phyloP scores from a whole-genome alignment of 2,329 filamentous ascomycete genomes.

The Aaosphaeria arxii region DNA sequence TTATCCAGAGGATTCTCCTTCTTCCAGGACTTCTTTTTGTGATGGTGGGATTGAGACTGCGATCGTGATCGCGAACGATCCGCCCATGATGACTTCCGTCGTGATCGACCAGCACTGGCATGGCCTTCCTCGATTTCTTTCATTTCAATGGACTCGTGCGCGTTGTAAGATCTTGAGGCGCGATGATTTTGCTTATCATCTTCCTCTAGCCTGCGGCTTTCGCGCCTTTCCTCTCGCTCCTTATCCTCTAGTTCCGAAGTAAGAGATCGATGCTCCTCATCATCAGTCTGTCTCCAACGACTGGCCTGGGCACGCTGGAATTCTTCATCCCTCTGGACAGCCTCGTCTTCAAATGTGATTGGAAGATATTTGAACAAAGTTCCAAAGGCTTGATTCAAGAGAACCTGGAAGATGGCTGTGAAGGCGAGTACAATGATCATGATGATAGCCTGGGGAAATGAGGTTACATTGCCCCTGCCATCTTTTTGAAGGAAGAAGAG shows the following conservation, averaged over 20 bases:
- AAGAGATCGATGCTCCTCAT: constrained; percentile 46
- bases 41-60: constrained; percentile 16
- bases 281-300: constrained; percentile 61
- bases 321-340: constrained; percentile 82
- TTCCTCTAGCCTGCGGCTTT: constrained; percentile 32
- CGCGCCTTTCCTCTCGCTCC: constrained; percentile 25
- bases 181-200: constrained; percentile 8
- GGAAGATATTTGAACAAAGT: constrained; percentile 87
- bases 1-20: constrained; percentile 23
- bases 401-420: constrained; percentile 73
- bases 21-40: constrained; percentile 4
- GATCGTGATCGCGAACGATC: constrained; percentile 25
- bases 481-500: constrained; percentile 78
- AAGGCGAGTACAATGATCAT: constrained; percentile 76
- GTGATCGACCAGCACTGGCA: constrained; percentile 1
- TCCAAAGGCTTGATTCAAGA: constrained; percentile 79
- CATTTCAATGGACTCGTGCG: constrained; percentile 25
- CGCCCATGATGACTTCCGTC: constrained; percentile 23
- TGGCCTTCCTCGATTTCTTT: constrained; percentile 18
- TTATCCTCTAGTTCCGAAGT: constrained; percentile 31
- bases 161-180: constrained; percentile 10
- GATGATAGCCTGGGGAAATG: constrained; percentile 72
- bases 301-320: constrained; percentile 77
- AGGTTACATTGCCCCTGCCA: constrained; percentile 52
- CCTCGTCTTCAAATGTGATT: constrained; percentile 94